These are phyloP conservation scores for Alternaria sp. DNA, from an alignment of 2,329 filamentous ascomycete species.

Conservation along the genomic window DNA sequence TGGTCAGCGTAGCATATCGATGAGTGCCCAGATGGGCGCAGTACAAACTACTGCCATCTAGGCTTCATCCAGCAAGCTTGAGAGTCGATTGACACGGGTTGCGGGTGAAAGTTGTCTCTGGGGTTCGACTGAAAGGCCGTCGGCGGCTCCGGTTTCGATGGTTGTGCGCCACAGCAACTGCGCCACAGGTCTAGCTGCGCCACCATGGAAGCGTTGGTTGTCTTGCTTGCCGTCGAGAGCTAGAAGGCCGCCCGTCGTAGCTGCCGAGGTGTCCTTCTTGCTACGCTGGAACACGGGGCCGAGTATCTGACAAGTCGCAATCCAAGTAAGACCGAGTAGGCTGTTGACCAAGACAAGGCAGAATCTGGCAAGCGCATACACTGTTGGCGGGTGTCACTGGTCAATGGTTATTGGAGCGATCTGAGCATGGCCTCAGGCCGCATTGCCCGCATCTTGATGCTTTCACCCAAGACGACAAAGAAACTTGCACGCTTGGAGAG, in stretches of 20 bases:
- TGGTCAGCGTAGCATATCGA: not conserved
- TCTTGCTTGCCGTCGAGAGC: not conserved
- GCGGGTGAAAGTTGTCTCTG: not conserved
- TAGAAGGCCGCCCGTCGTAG: not conserved
- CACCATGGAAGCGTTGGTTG: not conserved
- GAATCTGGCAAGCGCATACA: not conserved
- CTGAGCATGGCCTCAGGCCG: not conserved
- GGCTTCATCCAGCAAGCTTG: not conserved
- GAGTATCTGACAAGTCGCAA: constrained; percentile 8
- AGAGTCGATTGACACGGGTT: too few relatives aligned
- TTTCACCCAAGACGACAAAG: not conserved
- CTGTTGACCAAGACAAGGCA: constrained; percentile 13
- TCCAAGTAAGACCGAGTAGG: constrained; percentile 7
- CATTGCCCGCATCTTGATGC: not conserved
- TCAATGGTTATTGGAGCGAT: not conserved
- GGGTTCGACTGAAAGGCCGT: not conserved
- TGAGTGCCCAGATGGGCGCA: not conserved
- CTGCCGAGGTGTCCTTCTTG: not conserved
- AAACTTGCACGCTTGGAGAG: not conserved
- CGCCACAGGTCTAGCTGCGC: not conserved
- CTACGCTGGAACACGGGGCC: not conserved
- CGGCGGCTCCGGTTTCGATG: not conserved
- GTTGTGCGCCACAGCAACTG: not conserved
- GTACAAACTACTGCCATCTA: not conserved
- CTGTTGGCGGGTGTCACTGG: not conserved